Evolutionary conservation across 108 stramenopile genomes (phyloP), one percentile per base, ranked within the genome.

Genomic region (Hondaea fermentalgiana): DNA sequence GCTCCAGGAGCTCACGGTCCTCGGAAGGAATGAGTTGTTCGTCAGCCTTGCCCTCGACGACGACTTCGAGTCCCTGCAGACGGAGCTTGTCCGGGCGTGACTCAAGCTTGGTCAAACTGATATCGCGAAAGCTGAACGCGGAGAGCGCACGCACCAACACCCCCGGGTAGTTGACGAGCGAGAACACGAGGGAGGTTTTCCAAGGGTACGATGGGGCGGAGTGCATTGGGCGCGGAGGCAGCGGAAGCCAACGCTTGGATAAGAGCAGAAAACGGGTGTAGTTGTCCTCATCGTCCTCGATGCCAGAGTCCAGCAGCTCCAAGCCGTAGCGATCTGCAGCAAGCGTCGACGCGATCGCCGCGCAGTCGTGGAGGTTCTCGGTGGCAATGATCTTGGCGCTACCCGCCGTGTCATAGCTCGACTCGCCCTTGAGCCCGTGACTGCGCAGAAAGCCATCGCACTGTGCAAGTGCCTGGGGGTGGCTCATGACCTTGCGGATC

Each of bases 101-200:
- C 93, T 99, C 98, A 89, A 99, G 98, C 93, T 99, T 99, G 87
- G 94, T 93, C 93, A 97, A 97, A 91, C 98, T 97, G 88, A 99
- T 97, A 87, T 99, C 97, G 43, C 98, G 90, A 87, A 98, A 88
- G 35, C 95, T 93, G 90, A 99, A 99, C 92, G 97, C 98, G 5
- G 97, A 97, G 53, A 99, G 91, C 6, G 97, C 97, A 88, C 98
- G 98, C 92, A 97, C 97, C 87, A 99, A 89, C 6, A 97, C 97
- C 6, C 98, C 98, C 1, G 97, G 93, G 57, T 93, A 94, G 89
- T 98, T 96, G 23, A 96, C 95, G 25, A 98, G 90, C 8, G 97
- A 97, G 91, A 99, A 99, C 53, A 98, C 97, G 87, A 99, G 88
- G 35, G 96, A 96, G 10, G 98, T 99, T 90, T 98, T 94, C 57